Conservation (phyloP, 371 early-diverging fungal genomes). For the Phascolomyces articulosus region DNA sequence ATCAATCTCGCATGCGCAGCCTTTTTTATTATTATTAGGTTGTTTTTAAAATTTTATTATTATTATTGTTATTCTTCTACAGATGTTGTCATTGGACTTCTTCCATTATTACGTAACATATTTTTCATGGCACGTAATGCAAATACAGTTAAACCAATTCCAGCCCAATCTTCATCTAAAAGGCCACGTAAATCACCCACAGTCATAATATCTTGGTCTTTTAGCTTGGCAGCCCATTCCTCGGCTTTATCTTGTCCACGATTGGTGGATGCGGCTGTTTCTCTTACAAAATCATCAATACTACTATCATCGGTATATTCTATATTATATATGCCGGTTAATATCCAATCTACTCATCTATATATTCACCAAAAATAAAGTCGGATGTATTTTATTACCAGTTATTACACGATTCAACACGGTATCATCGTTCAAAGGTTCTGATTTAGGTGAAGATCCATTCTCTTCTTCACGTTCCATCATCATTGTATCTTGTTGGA, state of each 20-base stretch:
- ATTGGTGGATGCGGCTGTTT: slow-evolving; percentile 69
- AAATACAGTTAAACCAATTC: slow-evolving; percentile 85
- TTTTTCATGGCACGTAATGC: slow-evolving; percentile 86
- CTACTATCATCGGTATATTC: slow-evolving; percentile 67
- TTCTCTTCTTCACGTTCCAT: slow-evolving; percentile 3
- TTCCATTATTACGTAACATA: slow-evolving; percentile 38
- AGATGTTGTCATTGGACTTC: neutral
- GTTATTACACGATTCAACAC: neutral
- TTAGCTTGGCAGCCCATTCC: slow-evolving; percentile 74
- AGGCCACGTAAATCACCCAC: slow-evolving; percentile 83
- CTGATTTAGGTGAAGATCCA: neutral
- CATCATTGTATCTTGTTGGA: neutral
- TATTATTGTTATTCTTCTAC: neutral
- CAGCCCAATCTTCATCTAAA: slow-evolving; percentile 81
- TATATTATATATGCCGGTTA: slow-evolving; percentile 22
- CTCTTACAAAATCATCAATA: slow-evolving; percentile 73
- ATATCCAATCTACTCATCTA: no score
- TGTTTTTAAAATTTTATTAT: no score
- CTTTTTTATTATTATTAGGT: no score
- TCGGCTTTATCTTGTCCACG: slow-evolving; percentile 73
- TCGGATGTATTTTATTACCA: slow-evolving; percentile 13
- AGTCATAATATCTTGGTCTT: slow-evolving; percentile 82
- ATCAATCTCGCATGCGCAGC: no score
- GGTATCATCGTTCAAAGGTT: neutral
- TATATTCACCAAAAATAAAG: no score